Evolutionary conservation across 345 rosid species (phyloP).

Genomic region (Clausena lansium): DNA sequence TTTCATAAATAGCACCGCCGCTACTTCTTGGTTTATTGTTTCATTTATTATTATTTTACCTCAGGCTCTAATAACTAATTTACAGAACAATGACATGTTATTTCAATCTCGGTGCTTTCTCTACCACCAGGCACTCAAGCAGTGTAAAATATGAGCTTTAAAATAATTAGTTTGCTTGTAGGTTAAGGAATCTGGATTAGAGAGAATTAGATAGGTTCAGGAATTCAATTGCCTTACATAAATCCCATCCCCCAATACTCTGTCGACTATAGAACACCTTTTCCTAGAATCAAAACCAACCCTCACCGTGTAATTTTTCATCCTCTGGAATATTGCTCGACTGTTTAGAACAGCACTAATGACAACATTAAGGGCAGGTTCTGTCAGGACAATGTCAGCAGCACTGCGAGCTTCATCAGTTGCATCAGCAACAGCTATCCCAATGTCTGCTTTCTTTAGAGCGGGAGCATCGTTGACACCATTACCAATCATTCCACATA

Average conservation of each 20-base stretch:
- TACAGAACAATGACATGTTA: neutral
- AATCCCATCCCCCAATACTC: neutral
- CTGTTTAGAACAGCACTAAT: constrained; percentile 65
- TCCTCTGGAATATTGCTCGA: constrained; percentile 61
- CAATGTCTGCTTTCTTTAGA: constrained; percentile 68
- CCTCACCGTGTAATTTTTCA: constrained; percentile 68
- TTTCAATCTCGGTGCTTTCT: neutral
- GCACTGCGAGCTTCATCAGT: constrained; percentile 75
- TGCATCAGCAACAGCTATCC: constrained; percentile 73
- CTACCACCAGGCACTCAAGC: neutral
- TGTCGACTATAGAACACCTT: no score
- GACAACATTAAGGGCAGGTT: constrained; percentile 66
- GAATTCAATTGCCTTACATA: no score
- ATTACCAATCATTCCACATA: constrained; percentile 61
- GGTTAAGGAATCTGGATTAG: no score
- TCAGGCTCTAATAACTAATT: neutral
- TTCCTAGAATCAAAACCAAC: neutral
- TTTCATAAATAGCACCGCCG: neutral
- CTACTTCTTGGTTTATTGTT: no score
- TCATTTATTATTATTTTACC: no score
- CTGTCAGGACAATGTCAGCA: constrained; percentile 64
- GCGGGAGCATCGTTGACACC: constrained; percentile 71
- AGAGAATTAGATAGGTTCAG: no score
- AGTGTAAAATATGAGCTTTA: neutral
- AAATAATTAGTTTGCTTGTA: no score